phyloP scores from a whole-genome alignment of 2,329 filamentous ascomycete genomes.

The Ambrosiella beaveri region DNA sequence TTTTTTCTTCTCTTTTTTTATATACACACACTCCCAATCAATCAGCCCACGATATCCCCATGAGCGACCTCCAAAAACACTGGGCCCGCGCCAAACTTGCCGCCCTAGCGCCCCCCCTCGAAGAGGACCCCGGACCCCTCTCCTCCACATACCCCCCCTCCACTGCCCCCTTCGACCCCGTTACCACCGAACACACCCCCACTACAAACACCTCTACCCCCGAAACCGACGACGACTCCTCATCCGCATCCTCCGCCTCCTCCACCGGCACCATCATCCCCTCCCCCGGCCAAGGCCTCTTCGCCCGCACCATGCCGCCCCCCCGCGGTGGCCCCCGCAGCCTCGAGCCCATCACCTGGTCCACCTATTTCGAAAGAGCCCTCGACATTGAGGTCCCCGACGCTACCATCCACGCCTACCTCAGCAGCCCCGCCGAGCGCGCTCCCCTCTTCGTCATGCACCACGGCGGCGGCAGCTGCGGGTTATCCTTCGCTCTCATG shows the following conservation, averaged over 20 bases:
- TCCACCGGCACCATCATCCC: conserved; percentile 86
- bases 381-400: conserved; percentile 46
- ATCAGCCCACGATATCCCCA: conserved; percentile 20
- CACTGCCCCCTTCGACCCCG: not conserved
- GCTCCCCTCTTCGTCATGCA: conserved; percentile 84
- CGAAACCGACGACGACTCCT: conserved; percentile 42
- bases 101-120: conserved; percentile 25
- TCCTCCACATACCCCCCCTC: not conserved
- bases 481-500: conserved; percentile 75
- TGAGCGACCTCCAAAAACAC: conserved; percentile 67
- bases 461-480: conserved; percentile 87
- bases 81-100: conserved; percentile 63
- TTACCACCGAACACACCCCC: not conserved
- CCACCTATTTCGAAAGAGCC: conserved; percentile 78
- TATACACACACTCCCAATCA: not conserved
- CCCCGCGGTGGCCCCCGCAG: conserved; percentile 23
- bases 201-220: not conserved
- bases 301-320: conserved; percentile 49
- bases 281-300: conserved; percentile 53
- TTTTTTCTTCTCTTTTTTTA: not conserved
- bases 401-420: conserved; percentile 56
- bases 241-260: conserved; percentile 49
- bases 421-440: conserved; percentile 59
- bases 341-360: conserved; percentile 61
- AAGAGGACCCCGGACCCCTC: conserved; percentile 4